Percentiles rank a stretch among this genome's conserved stretches.
phyloP scores from a whole-genome alignment of 306 rosid genomes.

The Pyrus bretschneideri region DNA sequence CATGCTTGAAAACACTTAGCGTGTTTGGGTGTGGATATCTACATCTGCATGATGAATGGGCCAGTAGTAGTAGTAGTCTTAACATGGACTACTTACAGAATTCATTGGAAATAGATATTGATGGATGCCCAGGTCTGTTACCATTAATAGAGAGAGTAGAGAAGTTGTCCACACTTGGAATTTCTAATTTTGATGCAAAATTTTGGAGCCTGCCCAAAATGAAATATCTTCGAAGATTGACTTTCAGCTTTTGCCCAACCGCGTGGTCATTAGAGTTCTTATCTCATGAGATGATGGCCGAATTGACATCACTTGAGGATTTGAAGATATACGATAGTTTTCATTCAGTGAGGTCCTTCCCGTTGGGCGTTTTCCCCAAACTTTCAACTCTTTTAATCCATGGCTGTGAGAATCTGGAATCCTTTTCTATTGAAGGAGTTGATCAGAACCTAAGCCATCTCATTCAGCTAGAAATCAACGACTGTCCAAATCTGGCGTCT shows the following conservation, averaged over 20 bases:
- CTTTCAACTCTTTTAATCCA: fast-evolving
- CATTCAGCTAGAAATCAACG: background rate
- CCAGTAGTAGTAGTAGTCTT: too few species aligned
- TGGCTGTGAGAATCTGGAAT: background rate
- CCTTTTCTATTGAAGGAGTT: slow-evolving; percentile 13
- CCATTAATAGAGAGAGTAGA: too few species aligned
- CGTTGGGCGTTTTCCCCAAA: background rate
- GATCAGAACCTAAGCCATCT: background rate
- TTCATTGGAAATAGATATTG: background rate
- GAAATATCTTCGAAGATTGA: too few species aligned
- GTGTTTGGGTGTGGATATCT: background rate
- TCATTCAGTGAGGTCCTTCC: background rate
- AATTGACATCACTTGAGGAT: background rate
- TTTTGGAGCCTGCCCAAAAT: too few species aligned
- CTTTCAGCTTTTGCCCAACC: fast-evolving
- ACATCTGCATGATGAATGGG: background rate
- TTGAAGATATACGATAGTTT: background rate
- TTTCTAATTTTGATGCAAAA: too few species aligned
- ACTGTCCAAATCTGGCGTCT: slow-evolving; percentile 25
- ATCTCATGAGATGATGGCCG: background rate
- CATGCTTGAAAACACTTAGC: background rate
- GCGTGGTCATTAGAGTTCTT: background rate
- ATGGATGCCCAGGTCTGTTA: too few species aligned
- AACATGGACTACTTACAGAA: too few species aligned
- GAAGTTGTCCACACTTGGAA: too few species aligned